phyloP scores from a whole-genome alignment of 257 asterid species.

The Ilex asprella region DNA sequence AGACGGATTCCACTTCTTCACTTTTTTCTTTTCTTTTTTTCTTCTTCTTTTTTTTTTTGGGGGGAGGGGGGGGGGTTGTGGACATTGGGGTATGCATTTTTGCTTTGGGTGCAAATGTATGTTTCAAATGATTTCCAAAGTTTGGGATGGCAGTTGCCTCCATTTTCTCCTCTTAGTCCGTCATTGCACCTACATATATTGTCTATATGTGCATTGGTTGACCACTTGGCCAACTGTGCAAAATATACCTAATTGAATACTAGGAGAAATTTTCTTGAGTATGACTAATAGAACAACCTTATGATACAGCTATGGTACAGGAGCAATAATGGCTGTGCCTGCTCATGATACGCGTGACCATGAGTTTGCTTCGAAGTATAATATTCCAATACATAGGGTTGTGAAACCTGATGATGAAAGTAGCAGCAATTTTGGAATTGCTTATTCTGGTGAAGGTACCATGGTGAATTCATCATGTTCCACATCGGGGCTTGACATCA shows the following conservation, averaged over 20 bases:
- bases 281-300: constrained; percentile 8
- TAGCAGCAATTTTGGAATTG: constrained; percentile 37
- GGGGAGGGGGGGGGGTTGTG: too few species aligned
- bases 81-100: too few species aligned
- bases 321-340: constrained; percentile 99
- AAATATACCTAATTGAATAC: too few species aligned
- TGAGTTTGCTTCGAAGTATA: constrained; percentile 83
- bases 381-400: constrained; percentile 64
- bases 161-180: too few species aligned
- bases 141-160: too few species aligned
- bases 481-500: constrained; percentile 65
- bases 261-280: too few species aligned
- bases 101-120: too few species aligned
- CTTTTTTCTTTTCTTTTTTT: too few species aligned
- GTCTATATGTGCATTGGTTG: background rate
- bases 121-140: too few species aligned
- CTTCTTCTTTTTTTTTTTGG: too few species aligned
- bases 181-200: background rate
- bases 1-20: too few species aligned
- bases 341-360: constrained; percentile 97
- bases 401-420: constrained; percentile 61
- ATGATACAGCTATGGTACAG: constrained; percentile 89
- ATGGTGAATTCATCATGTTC: constrained; percentile 77
- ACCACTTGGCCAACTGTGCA: background rate
- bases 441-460: constrained; percentile 77